Evolutionary conservation across 768 basidiomycete genomes (phyloP), one percentile per base, ranked within the genome.

Genomic region (Phlebiopsis gigantea): DNA sequence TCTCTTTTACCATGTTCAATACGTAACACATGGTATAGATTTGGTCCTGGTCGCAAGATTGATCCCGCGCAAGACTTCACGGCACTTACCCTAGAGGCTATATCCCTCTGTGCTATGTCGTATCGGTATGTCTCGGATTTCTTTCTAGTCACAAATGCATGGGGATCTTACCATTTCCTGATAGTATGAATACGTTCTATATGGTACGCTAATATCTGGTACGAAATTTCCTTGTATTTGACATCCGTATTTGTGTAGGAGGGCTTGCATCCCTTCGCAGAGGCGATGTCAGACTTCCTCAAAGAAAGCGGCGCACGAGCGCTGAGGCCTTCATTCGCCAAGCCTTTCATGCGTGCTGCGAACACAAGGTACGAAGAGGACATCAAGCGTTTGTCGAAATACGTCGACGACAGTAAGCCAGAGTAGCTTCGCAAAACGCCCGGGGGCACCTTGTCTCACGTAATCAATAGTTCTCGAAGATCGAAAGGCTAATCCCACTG

Each of bases 121-220:
- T 69, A 76, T 57, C 65, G 72, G 71, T 73, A 42, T 15, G 66
- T 39, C 8, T 9, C 8, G 43, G 17, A 22, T 29, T 21, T 48
- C 26, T 25, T 48, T n/a, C 17, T 28, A 21, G 46, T 54, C n/a
- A 5, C 21, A 4, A 28, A 17, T 41, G 17, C 8, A 34, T 14
- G 31, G 14, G 31, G n/a, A 17, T 51, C 24, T 45, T 17, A 39
- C 29, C 7, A 30, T 4, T 26, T 47, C 25, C 10, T 31, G 9
- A 1, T 34, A 75, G 77, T 9, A 60, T 79, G 50, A 80, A 80
- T 62, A 76, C 77, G 1, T 79, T 77, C 65, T 77, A 79, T 55
- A 66, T 62, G 48, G 74, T 74, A 49, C 5, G 66, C 49, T 2
- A 21, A 7, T 24, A 1, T 19, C 21, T n/a, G 8, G 17, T 56